A percentile compares a stretch with the other conserved stretches of the same genome.
Evolutionary conservation across 495 filamentous ascomycete genomes (phyloP).

Genomic region (Aspergillus hancockii): DNA sequence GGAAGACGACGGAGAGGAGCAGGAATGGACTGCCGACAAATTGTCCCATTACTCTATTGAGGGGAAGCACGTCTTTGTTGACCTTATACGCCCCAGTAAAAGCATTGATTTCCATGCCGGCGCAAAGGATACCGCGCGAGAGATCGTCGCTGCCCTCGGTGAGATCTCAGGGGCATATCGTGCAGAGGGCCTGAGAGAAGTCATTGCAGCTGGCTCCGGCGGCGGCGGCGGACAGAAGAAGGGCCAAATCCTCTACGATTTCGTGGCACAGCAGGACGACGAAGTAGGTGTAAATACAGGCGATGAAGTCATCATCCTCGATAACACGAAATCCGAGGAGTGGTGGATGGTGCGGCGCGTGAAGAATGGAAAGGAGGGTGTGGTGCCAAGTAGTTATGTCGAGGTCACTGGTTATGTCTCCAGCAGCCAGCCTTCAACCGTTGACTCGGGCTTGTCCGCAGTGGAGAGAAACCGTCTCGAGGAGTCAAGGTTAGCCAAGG

Average conservation of each 20-base stretch:
- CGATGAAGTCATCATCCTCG: slow-evolving; percentile 88
- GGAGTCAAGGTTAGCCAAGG: slow-evolving; percentile 76
- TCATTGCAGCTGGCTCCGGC: slow-evolving; percentile 75
- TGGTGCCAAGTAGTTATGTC: slow-evolving; percentile 96
- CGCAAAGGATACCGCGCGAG: slow-evolving; percentile 92
- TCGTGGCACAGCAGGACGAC: slow-evolving; percentile 93
- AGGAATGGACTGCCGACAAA: slow-evolving; percentile 93
- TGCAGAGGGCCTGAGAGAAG: slow-evolving; percentile 82
- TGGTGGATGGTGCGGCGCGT: slow-evolving; percentile 96
- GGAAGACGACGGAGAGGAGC: slow-evolving; percentile 80
- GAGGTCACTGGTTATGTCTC: slow-evolving; percentile 71
- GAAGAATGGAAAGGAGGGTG: slow-evolving; percentile 92
- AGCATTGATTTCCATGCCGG: slow-evolving; percentile 96
- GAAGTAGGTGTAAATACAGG: slow-evolving; percentile 89
- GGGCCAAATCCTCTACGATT: slow-evolving; percentile 88
- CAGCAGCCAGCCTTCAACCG: slow-evolving; percentile 43
- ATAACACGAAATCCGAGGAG: slow-evolving; percentile 90
- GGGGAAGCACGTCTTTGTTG: slow-evolving; percentile 96
- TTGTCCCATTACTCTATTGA: slow-evolving; percentile 95
- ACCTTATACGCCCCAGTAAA: slow-evolving; percentile 85
- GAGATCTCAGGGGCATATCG: slow-evolving; percentile 84
- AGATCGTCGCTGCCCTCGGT: slow-evolving; percentile 84
- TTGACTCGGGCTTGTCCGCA: slow-evolving; percentile 68
- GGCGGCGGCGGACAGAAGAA: slow-evolving; percentile 68
- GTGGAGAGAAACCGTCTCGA: slow-evolving; percentile 83